Percentiles rank a stretch among this genome's conserved stretches.
Evolutionary conservation across 2,329 filamentous ascomycete species (phyloP).

Genomic region (Mycosphaerelloides madeirae): DNA sequence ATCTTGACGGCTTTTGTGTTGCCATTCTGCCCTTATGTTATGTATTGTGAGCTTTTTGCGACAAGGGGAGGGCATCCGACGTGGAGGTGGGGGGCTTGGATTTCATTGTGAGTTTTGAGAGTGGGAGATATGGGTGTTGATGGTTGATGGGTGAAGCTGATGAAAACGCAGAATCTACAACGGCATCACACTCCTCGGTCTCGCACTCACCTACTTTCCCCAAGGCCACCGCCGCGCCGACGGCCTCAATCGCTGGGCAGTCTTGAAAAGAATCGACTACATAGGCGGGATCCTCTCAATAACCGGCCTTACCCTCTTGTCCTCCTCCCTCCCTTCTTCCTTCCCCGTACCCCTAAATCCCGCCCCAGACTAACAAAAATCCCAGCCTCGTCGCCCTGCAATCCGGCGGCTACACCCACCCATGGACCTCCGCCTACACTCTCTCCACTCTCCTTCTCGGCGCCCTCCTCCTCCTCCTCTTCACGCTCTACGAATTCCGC

Average conservation of each 20-base stretch:
- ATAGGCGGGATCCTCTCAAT: conserved; percentile 49
- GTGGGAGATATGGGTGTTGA: no score
- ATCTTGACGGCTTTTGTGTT: conserved; percentile 38
- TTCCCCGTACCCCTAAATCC: no score
- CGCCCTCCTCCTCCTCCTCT: conserved; percentile 31
- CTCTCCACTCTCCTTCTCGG: conserved; percentile 36
- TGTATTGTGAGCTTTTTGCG: conserved; percentile 57
- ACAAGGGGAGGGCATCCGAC: conserved; percentile 31
- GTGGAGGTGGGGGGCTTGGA: conserved; percentile 50
- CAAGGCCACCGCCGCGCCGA: conserved; percentile 43
- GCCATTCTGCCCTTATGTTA: conserved; percentile 57
- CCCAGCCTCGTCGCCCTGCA: conserved; percentile 37
- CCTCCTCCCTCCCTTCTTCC: not conserved
- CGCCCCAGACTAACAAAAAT: no score
- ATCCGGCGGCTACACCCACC: conserved; percentile 37
- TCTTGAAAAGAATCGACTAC: conserved; percentile 47
- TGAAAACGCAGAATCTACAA: conserved; percentile 22
- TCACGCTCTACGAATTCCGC: conserved; percentile 34
- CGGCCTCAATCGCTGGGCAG: conserved; percentile 37
- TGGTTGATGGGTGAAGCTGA: no score
- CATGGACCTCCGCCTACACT: conserved; percentile 37
- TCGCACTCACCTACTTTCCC: conserved; percentile 49
- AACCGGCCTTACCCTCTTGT: conserved; percentile 44
- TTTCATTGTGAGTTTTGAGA: conserved; percentile 13
- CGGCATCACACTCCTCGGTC: conserved; percentile 18